These are phyloP conservation scores for Nicotiana attenuata DNA, from an alignment of 257 asterid genomes.

Conservation along the genomic window DNA sequence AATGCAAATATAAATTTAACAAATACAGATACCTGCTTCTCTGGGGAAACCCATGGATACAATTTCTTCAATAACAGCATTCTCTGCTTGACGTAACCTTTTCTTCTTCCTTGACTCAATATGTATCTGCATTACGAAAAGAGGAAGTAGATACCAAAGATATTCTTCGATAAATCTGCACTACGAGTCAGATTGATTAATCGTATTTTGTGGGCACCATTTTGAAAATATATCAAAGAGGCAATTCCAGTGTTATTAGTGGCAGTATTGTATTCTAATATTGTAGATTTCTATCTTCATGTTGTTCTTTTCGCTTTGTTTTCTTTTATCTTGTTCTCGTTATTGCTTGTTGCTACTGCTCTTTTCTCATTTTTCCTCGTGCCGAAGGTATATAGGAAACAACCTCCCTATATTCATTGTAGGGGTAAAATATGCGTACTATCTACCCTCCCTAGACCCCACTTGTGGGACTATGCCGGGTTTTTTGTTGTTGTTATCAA, in stretches of 20 bases:
- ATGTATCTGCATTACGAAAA: constrained; percentile 42
- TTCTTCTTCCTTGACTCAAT: constrained; percentile 59
- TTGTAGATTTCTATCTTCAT: too few species aligned
- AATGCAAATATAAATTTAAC: not conserved
- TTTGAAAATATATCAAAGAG: not conserved
- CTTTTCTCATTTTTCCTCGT: too few species aligned
- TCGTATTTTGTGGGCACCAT: not conserved
- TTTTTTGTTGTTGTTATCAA: too few species aligned
- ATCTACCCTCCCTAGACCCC: too few species aligned
- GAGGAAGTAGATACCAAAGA: not conserved
- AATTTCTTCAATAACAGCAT: constrained; percentile 47
- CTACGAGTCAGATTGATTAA: not conserved
- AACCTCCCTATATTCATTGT: too few species aligned
- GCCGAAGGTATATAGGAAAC: too few species aligned
- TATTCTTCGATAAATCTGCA: not conserved
- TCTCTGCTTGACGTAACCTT: constrained; percentile 37
- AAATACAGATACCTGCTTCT: constrained; percentile 48
- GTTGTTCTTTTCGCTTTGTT: too few species aligned
- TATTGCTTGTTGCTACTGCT: too few species aligned
- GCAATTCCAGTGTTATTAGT: not conserved
- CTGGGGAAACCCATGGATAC: constrained; percentile 61
- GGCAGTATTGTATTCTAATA: too few species aligned
- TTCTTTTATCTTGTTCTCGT: too few species aligned
- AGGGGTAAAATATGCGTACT: too few species aligned
- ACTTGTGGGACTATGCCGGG: too few species aligned